Evolutionary conservation across 2,329 filamentous ascomycete genomes (phyloP), one percentile per base, ranked within the genome.

Genomic region (Fusarium gaditjirri): DNA sequence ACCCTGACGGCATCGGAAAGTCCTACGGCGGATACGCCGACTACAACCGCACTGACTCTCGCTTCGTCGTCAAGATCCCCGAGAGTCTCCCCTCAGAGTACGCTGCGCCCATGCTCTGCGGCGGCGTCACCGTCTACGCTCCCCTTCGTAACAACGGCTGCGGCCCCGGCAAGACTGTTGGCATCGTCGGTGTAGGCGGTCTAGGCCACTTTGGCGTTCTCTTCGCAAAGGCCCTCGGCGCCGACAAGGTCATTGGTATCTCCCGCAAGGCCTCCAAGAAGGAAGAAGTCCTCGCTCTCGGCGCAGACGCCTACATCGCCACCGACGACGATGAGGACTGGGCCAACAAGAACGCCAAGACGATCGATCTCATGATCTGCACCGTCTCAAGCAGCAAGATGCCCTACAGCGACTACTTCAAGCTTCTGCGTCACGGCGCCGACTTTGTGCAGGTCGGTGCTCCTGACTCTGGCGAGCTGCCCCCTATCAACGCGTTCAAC

Each of bases 201-300:
- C 78, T 93, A 4, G 91, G 91, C 0, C 91, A 93, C 80, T 89
- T 93, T 72, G 92, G 88, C 8, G 80, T 93, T 13, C 80, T 92
- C 33, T 92, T 89, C 73, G 91, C 92, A 3, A 90, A 89, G 78
- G 91, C 91, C 3, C 80, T 93, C 14, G 89, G 87, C 8, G 88
- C 88, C 25, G 87, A 91, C 54, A 84, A 85, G 49, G 86, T 91
- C 31, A 85, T 89, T 13, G 89, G 85, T 16, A 89, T 91, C 73
- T 89, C 87, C 10, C 84, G 89, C 31, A 84, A 81, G 16, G 80
- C 79, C 10, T 79, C 79, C 66, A 91, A 91, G 83, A 83, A 81
- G 56, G 83, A 83, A 0, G 88, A 91, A 75, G 87, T 87, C 1
- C 77, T 84, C 41, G 84, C 86, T 58, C 84, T 91, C 79, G 89